Percentiles rank a stretch among this genome's conserved stretches.
These are phyloP conservation scores for Cylindrodendrum hubeiense DNA, from an alignment of 2,329 filamentous ascomycete genomes.

Conservation along the genomic window DNA sequence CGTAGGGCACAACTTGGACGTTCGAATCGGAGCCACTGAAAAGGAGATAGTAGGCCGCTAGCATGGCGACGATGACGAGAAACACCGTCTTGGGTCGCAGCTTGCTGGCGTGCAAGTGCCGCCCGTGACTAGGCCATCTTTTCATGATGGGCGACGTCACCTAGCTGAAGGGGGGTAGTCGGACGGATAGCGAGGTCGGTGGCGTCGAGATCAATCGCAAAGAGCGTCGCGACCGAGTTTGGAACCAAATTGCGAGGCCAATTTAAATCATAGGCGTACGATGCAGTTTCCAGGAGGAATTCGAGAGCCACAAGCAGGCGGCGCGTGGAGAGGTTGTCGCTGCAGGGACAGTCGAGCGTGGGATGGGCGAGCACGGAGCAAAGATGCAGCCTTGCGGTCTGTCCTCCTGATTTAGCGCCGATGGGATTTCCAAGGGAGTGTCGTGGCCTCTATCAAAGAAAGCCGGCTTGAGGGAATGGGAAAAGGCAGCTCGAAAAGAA, in stretches of 20 bases:
- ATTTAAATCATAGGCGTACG: constrained; percentile 38
- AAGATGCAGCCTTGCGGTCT: constrained; percentile 20
- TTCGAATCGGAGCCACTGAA: constrained; percentile 51
- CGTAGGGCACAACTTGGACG: constrained; percentile 50
- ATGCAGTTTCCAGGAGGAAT: constrained; percentile 22
- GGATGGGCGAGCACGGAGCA: background rate
- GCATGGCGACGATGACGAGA: constrained; percentile 53
- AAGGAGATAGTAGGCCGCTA: constrained; percentile 59
- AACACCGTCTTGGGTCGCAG: constrained; percentile 58
- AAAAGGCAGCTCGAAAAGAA: constrained; percentile 14
- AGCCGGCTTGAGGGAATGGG: constrained; percentile 35
- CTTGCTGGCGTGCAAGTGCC: constrained; percentile 48
- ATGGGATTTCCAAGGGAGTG: constrained; percentile 44
- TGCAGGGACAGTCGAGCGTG: constrained; percentile 27
- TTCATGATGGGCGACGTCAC: constrained; percentile 43
- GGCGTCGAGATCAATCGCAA: constrained; percentile 8
- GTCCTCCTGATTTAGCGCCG: background rate
- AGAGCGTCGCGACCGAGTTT: constrained; percentile 21
- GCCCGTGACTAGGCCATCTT: constrained; percentile 48
- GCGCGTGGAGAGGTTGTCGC: constrained; percentile 22
- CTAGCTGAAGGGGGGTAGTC: constrained; percentile 4
- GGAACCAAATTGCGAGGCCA: constrained; percentile 11
- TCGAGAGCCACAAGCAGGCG: constrained; percentile 12
- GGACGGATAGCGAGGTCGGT: constrained; percentile 20
- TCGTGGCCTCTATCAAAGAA: constrained; percentile 54